phyloP scores from a whole-genome alignment of 495 filamentous ascomycete genomes.

The Podospora anserina region DNA sequence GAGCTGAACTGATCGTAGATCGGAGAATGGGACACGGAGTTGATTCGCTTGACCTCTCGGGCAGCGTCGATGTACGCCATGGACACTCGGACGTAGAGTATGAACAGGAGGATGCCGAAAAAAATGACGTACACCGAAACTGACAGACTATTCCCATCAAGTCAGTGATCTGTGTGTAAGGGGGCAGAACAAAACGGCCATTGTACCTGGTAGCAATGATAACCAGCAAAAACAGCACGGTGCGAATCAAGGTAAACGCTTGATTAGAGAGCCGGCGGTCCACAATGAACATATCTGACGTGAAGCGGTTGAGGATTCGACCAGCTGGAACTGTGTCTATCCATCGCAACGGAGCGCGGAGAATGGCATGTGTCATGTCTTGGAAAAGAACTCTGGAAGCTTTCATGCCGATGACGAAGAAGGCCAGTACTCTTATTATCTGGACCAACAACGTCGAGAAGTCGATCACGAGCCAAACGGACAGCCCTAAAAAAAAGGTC shows the following conservation, averaged over 20 bases:
- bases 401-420: constrained; percentile 33
- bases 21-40: constrained; percentile 58
- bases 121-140: constrained; percentile 28
- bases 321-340: constrained; percentile 51
- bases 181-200: too few species aligned
- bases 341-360: constrained; percentile 49
- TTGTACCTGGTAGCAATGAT: constrained; percentile 30
- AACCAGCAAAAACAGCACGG: constrained; percentile 19
- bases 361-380: constrained; percentile 39
- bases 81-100: constrained; percentile 33
- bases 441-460: constrained; percentile 30
- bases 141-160: constrained; percentile 13
- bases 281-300: constrained; percentile 42
- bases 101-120: constrained; percentile 26
- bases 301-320: constrained; percentile 51
- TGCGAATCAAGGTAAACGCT: constrained; percentile 18
- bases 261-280: constrained; percentile 35
- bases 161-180: neutral
- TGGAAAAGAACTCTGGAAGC: constrained; percentile 42
- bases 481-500: constrained; percentile 18
- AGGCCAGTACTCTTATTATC: constrained; percentile 28
- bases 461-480: constrained; percentile 28
- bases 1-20: constrained; percentile 62
- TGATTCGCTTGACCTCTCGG: constrained; percentile 62
- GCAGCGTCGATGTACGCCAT: constrained; percentile 55